Percentiles rank a stretch among this genome's conserved stretches.
These are phyloP conservation scores for Xylaria intraflava DNA, from an alignment of 495 filamentous ascomycete species.

Conservation along the genomic window DNA sequence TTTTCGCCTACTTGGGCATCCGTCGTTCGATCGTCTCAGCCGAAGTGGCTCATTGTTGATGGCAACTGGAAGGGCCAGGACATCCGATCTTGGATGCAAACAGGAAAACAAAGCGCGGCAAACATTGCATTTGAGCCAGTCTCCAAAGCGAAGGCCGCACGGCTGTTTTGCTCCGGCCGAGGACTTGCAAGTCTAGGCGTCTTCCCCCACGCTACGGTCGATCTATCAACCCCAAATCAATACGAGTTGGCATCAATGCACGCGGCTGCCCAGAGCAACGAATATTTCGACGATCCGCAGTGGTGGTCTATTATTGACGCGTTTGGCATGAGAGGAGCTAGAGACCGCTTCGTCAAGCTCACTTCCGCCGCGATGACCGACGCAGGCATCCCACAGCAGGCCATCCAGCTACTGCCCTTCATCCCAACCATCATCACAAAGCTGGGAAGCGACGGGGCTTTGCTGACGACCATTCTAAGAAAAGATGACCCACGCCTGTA, in stretches of 20 bases:
- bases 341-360: slow-evolving; percentile 57
- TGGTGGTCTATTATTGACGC: slow-evolving; percentile 80
- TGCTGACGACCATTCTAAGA: slow-evolving; percentile 64
- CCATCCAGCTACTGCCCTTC: slow-evolving; percentile 76
- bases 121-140: slow-evolving; percentile 88
- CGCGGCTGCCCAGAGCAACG: slow-evolving; percentile 51
- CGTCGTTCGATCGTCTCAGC: slow-evolving; percentile 46
- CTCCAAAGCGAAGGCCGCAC: slow-evolving; percentile 64
- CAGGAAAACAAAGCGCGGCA: slow-evolving; percentile 47
- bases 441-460: slow-evolving; percentile 69
- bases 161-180: slow-evolving; percentile 51
- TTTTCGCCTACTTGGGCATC: slow-evolving; percentile 53
- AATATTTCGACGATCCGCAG: slow-evolving; percentile 56
- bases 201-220: slow-evolving; percentile 56
- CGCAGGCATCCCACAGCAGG: slow-evolving; percentile 72
- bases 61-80: slow-evolving; percentile 68
- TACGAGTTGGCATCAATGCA: slow-evolving; percentile 76
- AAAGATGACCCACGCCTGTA: slow-evolving; percentile 58
- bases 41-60: slow-evolving; percentile 73
- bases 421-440: slow-evolving; percentile 81
- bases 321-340: slow-evolving; percentile 57
- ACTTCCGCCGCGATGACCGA: slow-evolving; percentile 60
- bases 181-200: slow-evolving; percentile 31
- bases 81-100: slow-evolving; percentile 54
- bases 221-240: slow-evolving; percentile 74